A percentile compares a stretch with the other conserved stretches of the same genome.
These are phyloP conservation scores for Metarhizium anisopliae DNA, from an alignment of 2,329 filamentous ascomycete species.

Conservation along the genomic window DNA sequence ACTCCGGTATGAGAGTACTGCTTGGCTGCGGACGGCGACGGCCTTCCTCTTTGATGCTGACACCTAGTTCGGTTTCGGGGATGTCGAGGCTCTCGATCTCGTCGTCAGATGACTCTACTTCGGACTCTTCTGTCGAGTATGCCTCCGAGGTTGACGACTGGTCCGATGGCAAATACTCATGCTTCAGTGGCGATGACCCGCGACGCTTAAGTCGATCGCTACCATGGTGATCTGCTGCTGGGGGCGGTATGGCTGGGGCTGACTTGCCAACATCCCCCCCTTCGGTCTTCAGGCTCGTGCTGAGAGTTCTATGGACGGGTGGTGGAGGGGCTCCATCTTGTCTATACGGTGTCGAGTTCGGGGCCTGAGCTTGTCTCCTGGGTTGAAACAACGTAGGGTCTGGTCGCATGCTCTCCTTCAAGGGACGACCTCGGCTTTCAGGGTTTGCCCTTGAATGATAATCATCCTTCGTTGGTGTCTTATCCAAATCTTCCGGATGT, in stretches of 20 bases:
- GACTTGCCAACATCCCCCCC: conserved; percentile 5
- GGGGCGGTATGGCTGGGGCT: conserved; percentile 13
- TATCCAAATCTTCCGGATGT: conserved; percentile 1
- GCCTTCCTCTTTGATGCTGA: conserved; percentile 38
- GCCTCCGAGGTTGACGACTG: conserved; percentile 47
- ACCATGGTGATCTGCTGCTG: conserved; percentile 30
- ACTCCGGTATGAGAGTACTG: conserved; percentile 30
- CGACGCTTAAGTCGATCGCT: conserved; percentile 51
- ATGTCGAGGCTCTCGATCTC: conserved; percentile 53
- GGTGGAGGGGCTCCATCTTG: conserved; percentile 49
- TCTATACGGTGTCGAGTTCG: conserved; percentile 27
- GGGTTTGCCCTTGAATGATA: conserved; percentile 11
- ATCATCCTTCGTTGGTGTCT: conserved; percentile 15
- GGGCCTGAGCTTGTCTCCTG: conserved; percentile 13
- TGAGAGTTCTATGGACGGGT: conserved; percentile 41
- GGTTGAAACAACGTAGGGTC: conserved; percentile 26
- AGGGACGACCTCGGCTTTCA: conserved; percentile 19
- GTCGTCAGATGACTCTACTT: conserved; percentile 38
- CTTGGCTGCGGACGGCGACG: conserved; percentile 22
- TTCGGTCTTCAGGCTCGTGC: conserved; percentile 22
- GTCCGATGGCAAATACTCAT: conserved; percentile 88
- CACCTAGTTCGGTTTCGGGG: conserved; percentile 48
- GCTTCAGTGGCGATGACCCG: conserved; percentile 88
- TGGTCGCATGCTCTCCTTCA: conserved; percentile 28
- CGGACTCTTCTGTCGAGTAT: conserved; percentile 42